Base-by-base conservation (phyloP, 2,329 filamentous ascomycete species). In the Colletotrichum viniferum region DNA sequence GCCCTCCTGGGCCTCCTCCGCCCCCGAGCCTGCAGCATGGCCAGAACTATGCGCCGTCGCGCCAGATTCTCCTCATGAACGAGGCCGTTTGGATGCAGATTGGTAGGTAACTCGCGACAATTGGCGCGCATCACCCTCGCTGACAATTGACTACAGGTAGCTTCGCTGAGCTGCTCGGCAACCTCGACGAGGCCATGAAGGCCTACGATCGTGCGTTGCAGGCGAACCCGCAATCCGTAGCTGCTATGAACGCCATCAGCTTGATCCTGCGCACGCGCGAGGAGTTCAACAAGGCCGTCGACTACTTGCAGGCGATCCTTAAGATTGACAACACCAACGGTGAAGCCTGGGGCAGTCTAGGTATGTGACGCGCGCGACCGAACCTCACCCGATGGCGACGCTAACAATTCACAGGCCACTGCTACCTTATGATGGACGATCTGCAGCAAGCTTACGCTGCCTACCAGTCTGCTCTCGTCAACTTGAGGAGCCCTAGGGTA, bases 351-450 rank as follows among this genome's bases (percentile, higher is more conserved):
- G 96, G 96, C 63, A 98, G 96, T 82, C 89, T 98, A 34, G 96
- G 95, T 97, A 89, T 78, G 91, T 83, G 28, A 32, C 10, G 64
- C 36, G 66, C n/a, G 36, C 61, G 26, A 55, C 24, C 36, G 7
- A 10, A 32, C 60, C n/a, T 34, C 24, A 26, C 10, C 24, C 14
- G 12, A 55, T 61, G 14, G 32, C 13, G 32, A 63, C n/a, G 32
- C 80, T 83, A 65, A 81, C 79, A 79, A 56, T 7, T 34, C 60
- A 16, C 79, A 96, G 95, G 97, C n/a, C 97, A 98, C 84, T 98
- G 97, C 86, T 98, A 96, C 83, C 89, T 99, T 30, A 99, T 99
- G 97, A 98, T 98, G 91, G 97, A 99, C 82, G 96, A 98, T 81
- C 87, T 98, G 38, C 97, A 98, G 85, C 96, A 98, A 82, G 97